Evolutionary conservation across 805 yeast species (phyloP), one percentile per base, ranked within the genome.

Genomic region (Saturnispora kantuleensis): DNA sequence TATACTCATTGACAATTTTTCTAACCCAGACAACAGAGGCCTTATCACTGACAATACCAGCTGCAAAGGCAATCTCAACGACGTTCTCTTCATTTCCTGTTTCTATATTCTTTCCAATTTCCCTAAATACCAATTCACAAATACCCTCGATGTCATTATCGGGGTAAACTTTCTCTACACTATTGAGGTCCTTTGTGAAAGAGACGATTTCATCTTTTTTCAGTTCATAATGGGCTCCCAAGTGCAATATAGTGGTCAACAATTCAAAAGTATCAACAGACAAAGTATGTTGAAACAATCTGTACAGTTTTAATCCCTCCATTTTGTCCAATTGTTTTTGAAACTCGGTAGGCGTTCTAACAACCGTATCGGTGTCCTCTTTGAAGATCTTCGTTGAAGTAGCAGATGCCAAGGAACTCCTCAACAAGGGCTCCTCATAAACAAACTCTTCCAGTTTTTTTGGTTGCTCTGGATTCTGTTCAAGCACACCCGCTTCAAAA

Each of bases 151-250:
- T 31, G 11, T 44, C 35, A 5, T 42, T 15, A 16, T 50, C 46
- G n/a, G 39, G 38, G 35, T 52, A 54, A 6, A 46, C 49, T 6
- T 46, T 38, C 6, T 46, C 50, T 32, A 58, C 44, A 12, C 44
- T 39, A 41, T 57, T 58, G 29, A 56, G 42, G 30, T 56, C 61
- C 29, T 44, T 47, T 35, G 56, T 44, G 40, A 55, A 56, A 17
- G 50, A 47, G 13, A 51, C n/a, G 32, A 57, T 54, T 13, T 51
- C 55, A 7, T 45, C 42, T 11, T 50, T 46, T 26, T 53, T 51
- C 15, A 41, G 31, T n/a, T 31, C 32, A 28, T 54, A 56, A 39
- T 51, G 50, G 5, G 47, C 37, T 6, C 52, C 57, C 36, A 56
- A 41, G 30, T 52, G 52, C 21, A 56, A 44, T 13, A 55, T 34